Evolutionary conservation across 352 stramenopile genomes (phyloP).

Genomic region (Phytopythium cucurbitacearum): DNA sequence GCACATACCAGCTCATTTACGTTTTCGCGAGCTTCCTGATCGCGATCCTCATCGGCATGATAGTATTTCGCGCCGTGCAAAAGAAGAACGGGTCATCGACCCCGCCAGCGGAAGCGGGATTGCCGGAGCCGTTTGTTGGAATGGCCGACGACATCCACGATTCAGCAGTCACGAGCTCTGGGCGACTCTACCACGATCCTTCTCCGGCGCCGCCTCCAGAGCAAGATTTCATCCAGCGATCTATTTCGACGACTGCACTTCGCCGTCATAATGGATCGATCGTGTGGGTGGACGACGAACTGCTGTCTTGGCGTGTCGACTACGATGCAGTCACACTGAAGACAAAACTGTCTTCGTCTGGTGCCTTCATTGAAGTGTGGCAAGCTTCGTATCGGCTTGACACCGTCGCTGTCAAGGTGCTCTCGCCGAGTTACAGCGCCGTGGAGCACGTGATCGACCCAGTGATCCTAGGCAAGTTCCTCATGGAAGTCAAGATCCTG

Average conservation of each 20-base stretch:
- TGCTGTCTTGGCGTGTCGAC: constrained; percentile 35
- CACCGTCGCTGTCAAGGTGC: constrained; percentile 30
- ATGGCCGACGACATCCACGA: too few species aligned
- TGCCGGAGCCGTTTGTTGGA: too few species aligned
- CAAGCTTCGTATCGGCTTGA: constrained; percentile 33
- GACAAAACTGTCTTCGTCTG: constrained; percentile 14
- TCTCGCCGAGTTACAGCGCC: constrained; percentile 22
- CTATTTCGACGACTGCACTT: neutral
- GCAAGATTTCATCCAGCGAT: neutral
- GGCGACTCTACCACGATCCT: too few species aligned
- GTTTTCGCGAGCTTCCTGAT: constrained; percentile 32
- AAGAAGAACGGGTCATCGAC: neutral
- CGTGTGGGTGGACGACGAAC: constrained; percentile 33
- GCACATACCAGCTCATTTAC: constrained; percentile 24
- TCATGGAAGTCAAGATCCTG: constrained; percentile 47
- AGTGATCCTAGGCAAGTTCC: constrained; percentile 32
- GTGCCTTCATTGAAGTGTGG: constrained; percentile 37
- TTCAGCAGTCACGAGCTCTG: too few species aligned
- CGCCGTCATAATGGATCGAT: constrained; percentile 1
- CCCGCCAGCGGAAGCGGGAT: too few species aligned
- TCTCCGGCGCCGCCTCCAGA: neutral
- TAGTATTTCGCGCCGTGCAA: constrained; percentile 6
- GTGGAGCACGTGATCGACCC: constrained; percentile 18
- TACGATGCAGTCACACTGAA: constrained; percentile 23
- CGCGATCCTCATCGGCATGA: constrained; percentile 19